These are phyloP conservation scores for Salix purpurea DNA, from an alignment of 345 rosid species.

Conservation along the genomic window DNA sequence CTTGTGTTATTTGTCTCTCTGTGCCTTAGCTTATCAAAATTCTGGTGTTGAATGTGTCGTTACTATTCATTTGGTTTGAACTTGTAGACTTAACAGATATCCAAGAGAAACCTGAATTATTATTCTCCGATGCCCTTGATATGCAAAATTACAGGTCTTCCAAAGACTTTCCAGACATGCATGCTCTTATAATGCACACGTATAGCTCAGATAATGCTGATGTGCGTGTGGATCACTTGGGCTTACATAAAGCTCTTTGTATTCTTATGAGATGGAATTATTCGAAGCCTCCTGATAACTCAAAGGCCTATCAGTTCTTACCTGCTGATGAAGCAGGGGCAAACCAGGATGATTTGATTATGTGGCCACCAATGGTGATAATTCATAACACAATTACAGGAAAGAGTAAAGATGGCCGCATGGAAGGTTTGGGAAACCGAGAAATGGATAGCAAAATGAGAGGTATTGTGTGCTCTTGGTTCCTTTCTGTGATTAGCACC, in stretches of 20 bases:
- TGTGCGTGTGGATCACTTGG: constrained; percentile 82
- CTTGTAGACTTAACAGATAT: constrained; percentile 27
- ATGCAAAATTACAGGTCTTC: constrained; percentile 81
- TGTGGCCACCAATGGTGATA: constrained; percentile 96
- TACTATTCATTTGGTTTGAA: constrained; percentile 22
- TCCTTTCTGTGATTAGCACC: constrained; percentile 26
- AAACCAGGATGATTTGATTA: constrained; percentile 79
- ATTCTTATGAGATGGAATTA: constrained; percentile 93
- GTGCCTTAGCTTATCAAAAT: constrained; percentile 8
- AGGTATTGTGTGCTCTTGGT: constrained; percentile 59
- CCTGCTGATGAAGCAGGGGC: constrained; percentile 71
- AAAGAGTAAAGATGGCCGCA: constrained; percentile 87
- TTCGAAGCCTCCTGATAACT: constrained; percentile 76
- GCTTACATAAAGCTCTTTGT: constrained; percentile 93
- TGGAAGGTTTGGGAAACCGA: constrained; percentile 98
- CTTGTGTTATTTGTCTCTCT: background rate
- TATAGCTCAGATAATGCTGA: constrained; percentile 78
- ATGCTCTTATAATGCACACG: constrained; percentile 86
- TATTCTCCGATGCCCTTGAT: constrained; percentile 57
- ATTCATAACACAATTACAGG: constrained; percentile 92
- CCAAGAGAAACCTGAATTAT: constrained; percentile 42
- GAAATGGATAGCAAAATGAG: constrained; percentile 82
- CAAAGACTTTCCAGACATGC: constrained; percentile 82
- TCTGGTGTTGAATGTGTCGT: constrained; percentile 12
- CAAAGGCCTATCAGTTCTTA: constrained; percentile 73